These are phyloP conservation scores for Clarkia xantiana DNA, from an alignment of 345 rosid species.

Conservation along the genomic window DNA sequence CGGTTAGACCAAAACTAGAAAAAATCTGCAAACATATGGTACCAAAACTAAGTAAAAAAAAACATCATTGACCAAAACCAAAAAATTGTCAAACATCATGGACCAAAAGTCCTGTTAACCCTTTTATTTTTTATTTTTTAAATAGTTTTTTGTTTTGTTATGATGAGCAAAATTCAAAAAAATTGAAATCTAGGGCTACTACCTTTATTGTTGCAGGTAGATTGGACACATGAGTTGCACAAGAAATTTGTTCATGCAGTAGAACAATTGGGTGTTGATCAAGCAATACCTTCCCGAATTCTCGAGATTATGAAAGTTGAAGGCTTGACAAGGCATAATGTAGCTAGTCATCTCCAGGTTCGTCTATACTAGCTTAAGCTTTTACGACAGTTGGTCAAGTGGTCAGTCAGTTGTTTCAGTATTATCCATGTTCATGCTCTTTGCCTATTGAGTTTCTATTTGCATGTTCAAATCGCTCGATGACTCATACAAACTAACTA, in stretches of 20 bases:
- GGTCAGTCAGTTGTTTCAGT: slow-evolving; percentile 19
- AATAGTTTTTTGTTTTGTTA: no score
- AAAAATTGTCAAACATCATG: no score
- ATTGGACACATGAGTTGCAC: slow-evolving; percentile 88
- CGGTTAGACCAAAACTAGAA: no score
- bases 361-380: neutral
- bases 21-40: no score
- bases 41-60: no score
- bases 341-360: slow-evolving; percentile 98
- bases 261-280: slow-evolving; percentile 78
- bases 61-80: no score
- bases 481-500: neutral
- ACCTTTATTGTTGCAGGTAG: slow-evolving; percentile 58
- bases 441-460: no score
- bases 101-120: no score
- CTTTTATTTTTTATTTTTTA: no score
- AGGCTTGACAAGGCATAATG: slow-evolving; percentile 89
- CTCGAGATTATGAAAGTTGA: slow-evolving; percentile 94
- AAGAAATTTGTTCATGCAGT: slow-evolving; percentile 84
- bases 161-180: no score
- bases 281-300: slow-evolving; percentile 90
- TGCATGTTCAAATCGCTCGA: no score
- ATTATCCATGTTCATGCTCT: neutral
- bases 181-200: slow-evolving; percentile 30
- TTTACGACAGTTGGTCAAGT: no score